A percentile compares a stretch with the other conserved stretches of the same genome.
phyloP scores from a whole-genome alignment of 768 basidiomycete species.

The Boletus rubroflammeus region DNA sequence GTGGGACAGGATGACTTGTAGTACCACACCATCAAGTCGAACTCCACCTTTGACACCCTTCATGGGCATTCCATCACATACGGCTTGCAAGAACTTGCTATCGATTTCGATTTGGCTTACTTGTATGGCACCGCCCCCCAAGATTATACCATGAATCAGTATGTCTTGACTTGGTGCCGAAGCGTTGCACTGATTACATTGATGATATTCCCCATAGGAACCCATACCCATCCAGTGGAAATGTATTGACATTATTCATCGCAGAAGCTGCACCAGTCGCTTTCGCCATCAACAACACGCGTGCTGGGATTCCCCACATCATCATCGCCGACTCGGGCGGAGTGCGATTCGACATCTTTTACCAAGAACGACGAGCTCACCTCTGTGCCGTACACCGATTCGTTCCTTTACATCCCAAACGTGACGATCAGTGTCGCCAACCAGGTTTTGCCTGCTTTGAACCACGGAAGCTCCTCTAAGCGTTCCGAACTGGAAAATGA shows the following conservation, averaged over 20 bases:
- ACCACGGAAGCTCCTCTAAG: conserved; percentile 32
- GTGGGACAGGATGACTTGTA: conserved; percentile 21
- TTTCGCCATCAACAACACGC: conserved; percentile 60
- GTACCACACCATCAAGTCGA: conserved; percentile 60
- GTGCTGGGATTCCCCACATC: conserved; percentile 55
- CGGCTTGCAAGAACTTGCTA: conserved; percentile 50
- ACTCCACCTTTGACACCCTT: conserved; percentile 58
- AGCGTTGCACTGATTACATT: neutral
- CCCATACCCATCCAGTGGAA: conserved; percentile 60
- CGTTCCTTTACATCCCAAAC: conserved; percentile 59
- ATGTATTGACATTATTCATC: conserved; percentile 56
- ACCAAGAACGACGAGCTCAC: conserved; percentile 80
- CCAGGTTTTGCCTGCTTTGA: conserved; percentile 51
- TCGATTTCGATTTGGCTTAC: conserved; percentile 58
- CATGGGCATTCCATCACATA: conserved; percentile 50
- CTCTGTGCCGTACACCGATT: conserved; percentile 63
- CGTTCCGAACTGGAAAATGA: conserved; percentile 16
- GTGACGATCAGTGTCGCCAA: conserved; percentile 50
- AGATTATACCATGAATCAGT: conserved; percentile 67
- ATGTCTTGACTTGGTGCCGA: conserved; percentile 11
- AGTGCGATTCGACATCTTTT: conserved; percentile 70
- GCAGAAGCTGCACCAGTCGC: conserved; percentile 51
- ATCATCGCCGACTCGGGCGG: conserved; percentile 64
- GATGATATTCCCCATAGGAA: conserved; percentile 33
- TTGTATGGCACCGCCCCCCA: conserved; percentile 72